Percentiles rank a stretch among this genome's conserved stretches.
These are phyloP conservation scores for Jacaranda mimosifolia DNA, from an alignment of 257 asterid species.

Conservation along the genomic window DNA sequence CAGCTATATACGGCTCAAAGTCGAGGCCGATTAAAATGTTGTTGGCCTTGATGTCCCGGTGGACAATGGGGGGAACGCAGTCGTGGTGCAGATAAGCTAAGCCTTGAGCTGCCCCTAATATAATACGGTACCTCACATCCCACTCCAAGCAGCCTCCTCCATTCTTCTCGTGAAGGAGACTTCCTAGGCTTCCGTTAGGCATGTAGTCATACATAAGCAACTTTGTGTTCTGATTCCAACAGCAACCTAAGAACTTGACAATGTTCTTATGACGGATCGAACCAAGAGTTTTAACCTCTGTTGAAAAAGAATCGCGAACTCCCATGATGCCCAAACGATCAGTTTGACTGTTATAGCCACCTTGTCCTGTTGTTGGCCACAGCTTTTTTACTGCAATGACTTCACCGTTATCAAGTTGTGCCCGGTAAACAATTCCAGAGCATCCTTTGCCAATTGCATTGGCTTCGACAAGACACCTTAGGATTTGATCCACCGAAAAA, in stretches of 20 bases:
- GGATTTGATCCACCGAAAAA: constrained; percentile 64
- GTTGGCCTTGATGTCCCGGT: constrained; percentile 86
- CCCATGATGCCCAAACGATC: constrained; percentile 45
- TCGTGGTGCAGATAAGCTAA: constrained; percentile 84
- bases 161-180: constrained; percentile 66
- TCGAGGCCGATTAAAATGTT: constrained; percentile 79
- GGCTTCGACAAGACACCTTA: constrained; percentile 65
- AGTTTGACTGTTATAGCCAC: constrained; percentile 41
- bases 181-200: constrained; percentile 90
- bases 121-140: constrained; percentile 75
- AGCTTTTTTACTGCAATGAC: constrained; percentile 83
- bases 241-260: constrained; percentile 81
- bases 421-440: constrained; percentile 82
- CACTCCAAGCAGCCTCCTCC: constrained; percentile 66
- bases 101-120: constrained; percentile 83
- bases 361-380: constrained; percentile 61
- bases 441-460: constrained; percentile 86
- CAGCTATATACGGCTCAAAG: constrained; percentile 87
- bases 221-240: constrained; percentile 78
- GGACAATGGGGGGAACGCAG: constrained; percentile 81
- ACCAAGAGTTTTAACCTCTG: constrained; percentile 77
- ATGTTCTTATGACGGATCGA: constrained; percentile 84
- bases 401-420: constrained; percentile 63
- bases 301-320: constrained; percentile 76
- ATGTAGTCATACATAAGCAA: constrained; percentile 87